A percentile compares a stretch with the other conserved stretches of the same genome.
phyloP scores from a whole-genome alignment of 2,329 filamentous ascomycete species.

The Uncinocarpus reesii region DNA sequence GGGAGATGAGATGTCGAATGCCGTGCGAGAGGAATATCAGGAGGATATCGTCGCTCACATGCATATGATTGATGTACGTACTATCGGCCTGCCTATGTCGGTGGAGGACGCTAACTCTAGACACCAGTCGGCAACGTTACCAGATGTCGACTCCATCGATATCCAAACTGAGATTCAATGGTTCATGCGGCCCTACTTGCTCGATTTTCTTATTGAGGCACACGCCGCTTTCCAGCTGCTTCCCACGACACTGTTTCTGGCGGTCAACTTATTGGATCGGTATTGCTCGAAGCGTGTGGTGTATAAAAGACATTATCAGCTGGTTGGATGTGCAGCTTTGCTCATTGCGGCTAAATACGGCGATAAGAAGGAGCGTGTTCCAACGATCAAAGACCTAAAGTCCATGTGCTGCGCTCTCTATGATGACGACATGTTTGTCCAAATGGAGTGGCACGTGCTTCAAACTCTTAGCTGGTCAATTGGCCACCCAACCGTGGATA shows the following conservation, averaged over 20 bases:
- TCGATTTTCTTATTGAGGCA: conserved; percentile 96
- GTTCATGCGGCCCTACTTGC: conserved; percentile 97
- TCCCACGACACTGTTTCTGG: conserved; percentile 89
- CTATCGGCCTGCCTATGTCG: neutral
- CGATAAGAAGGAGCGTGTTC: conserved; percentile 97
- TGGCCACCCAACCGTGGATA: conserved; percentile 90
- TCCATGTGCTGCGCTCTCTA: conserved; percentile 99
- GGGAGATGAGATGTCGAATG: conserved; percentile 74
- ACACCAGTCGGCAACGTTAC: conserved; percentile 66
- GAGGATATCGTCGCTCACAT: conserved; percentile 92
- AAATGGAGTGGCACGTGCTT: conserved; percentile 99
- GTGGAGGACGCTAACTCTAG: conserved; percentile 1
- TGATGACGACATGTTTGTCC: conserved; percentile 98
- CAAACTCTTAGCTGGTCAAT: conserved; percentile 95
- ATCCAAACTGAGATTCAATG: conserved; percentile 99
- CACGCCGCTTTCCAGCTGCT: conserved; percentile 89
- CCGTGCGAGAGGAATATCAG: conserved; percentile 80
- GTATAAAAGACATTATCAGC: conserved; percentile 97
- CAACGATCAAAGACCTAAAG: conserved; percentile 91
- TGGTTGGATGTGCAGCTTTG: conserved; percentile 90
- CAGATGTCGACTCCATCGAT: conserved; percentile 95
- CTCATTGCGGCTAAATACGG: conserved; percentile 97
- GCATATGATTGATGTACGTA: conserved; percentile 74
- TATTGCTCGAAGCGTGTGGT: conserved; percentile 97
- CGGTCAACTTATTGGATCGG: conserved; percentile 89